Evolutionary conservation across 139 green algal species (phyloP).

Genomic region (Picochlorum sp.): DNA sequence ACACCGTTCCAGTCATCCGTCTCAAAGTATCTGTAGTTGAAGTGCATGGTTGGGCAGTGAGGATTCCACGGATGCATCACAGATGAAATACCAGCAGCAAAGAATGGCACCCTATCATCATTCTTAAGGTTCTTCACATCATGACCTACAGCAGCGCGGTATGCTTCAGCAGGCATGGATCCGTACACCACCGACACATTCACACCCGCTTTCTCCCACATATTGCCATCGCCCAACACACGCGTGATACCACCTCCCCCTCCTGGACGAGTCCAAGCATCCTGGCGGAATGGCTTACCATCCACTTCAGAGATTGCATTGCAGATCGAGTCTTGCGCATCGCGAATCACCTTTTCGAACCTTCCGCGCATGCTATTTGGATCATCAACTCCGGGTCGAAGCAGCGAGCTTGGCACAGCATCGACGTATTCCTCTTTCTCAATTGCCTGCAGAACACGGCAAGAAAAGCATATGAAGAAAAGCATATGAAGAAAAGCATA

Average conservation of each 20-base stretch:
- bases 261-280: conserved; percentile 79
- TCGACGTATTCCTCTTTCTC: conserved; percentile 29
- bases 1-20: conserved; percentile 90
- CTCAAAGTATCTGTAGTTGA: conserved; percentile 99
- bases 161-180: conserved; percentile 92
- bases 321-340: conserved; percentile 81
- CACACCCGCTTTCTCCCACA: conserved; percentile 84
- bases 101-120: conserved; percentile 86
- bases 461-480: not conserved
- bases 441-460: conserved; percentile 19
- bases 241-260: conserved; percentile 92
- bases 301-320: conserved; percentile 82
- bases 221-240: conserved; percentile 68
- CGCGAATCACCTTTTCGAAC: conserved; percentile 29
- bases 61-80: conserved; percentile 98
- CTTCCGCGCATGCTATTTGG: conserved; percentile 50
- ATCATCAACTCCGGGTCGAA: conserved; percentile 49
- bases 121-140: conserved; percentile 12
- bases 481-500: no score
- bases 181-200: conserved; percentile 84
- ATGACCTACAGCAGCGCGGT: conserved; percentile 73
- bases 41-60: conserved; percentile 95
- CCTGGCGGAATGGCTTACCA: conserved; percentile 79
- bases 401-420: conserved; percentile 27
- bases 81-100: conserved; percentile 89